Base-by-base conservation (phyloP, 2,329 filamentous ascomycete species). In the Fusarium circinatum region DNA sequence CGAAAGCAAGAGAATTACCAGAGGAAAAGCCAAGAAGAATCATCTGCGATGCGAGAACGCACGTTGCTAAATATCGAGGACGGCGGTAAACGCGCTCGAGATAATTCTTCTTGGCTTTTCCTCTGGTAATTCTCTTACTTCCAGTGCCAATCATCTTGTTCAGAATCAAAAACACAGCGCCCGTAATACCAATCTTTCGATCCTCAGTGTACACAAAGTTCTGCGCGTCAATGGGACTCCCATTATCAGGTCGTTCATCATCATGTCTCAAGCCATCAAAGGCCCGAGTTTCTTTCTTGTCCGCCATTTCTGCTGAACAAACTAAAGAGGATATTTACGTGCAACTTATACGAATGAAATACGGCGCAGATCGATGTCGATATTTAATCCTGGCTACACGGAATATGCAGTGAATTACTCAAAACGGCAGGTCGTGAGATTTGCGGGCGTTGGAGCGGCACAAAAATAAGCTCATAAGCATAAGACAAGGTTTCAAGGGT, bases 81-180 rank as follows among this genome's bases (percentile, higher is more conserved):
- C 83, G 86, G 5, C 85, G 85, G 80, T 90, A 91, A 22, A 89
- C 87, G n/a, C 87, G 84, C 76, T 92, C 90, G 20, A 92, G 87
- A 76, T 92, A 92, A 78, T 91, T 90, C 84, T 92, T 92, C n/a
- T n/a, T n/a, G n/a, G n/a, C n/a, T n/a, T n/a, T n/a, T n/a, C n/a
- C n/a, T n/a, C n/a, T n/a, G n/a, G n/a, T 92, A 92, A 78, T 91
- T 90, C 84, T 92, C 92, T 76, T 78, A 89, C 87, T 88, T 75
- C 87, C 88, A 5, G 88, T 89, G 17, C 88, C 87, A 44, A 89
- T 88, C 86, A 89, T 89, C 76, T 88, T 89, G 66, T 89, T 89
- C 24, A 89, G 71, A 44, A 89, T 89, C 44, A 89, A 71, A 62
- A 89, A 89, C 2, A 87, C 85, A 11, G 87, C 84, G 6, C 87